These are phyloP conservation scores for Heteromeles arbutifolia DNA, from an alignment of 306 rosid genomes.

Conservation along the genomic window DNA sequence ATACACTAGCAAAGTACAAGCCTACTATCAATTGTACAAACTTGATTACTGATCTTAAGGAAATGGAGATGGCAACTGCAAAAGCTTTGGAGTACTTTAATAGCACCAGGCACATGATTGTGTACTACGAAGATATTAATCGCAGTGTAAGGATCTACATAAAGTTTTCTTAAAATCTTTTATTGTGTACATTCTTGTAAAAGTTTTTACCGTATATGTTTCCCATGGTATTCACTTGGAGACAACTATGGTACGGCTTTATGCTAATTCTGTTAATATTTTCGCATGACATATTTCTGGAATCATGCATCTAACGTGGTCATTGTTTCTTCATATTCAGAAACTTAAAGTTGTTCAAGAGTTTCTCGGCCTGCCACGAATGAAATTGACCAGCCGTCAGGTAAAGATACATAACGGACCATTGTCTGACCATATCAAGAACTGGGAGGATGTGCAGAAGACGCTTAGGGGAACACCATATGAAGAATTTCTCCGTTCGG, in stretches of 20 bases:
- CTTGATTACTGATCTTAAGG: conserved; percentile 54
- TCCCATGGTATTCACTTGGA: neutral
- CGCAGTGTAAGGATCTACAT: conserved; percentile 48
- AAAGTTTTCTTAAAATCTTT: neutral
- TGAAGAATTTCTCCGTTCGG: conserved; percentile 61
- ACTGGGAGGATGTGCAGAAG: conserved; percentile 82
- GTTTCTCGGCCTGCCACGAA: conserved; percentile 61
- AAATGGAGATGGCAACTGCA: conserved; percentile 52
- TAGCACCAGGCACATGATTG: conserved; percentile 66
- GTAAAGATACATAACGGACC: conserved; percentile 79
- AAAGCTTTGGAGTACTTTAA: conserved; percentile 63
- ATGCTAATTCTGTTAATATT: neutral
- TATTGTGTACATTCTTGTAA: neutral
- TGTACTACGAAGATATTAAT: conserved; percentile 84
- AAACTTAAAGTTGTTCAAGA: conserved; percentile 61
- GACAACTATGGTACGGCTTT: neutral
- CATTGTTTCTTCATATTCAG: conserved; percentile 29
- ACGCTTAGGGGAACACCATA: conserved; percentile 58
- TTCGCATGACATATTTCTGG: neutral
- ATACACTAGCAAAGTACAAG: conserved; percentile 70
- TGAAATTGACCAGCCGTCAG: conserved; percentile 68
- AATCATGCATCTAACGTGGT: neutral
- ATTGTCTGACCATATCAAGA: conserved; percentile 57
- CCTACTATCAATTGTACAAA: conserved; percentile 59
- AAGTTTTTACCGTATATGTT: neutral